Base-by-base conservation (phyloP, 768 basidiomycete species). In the Mycena latifolia region DNA sequence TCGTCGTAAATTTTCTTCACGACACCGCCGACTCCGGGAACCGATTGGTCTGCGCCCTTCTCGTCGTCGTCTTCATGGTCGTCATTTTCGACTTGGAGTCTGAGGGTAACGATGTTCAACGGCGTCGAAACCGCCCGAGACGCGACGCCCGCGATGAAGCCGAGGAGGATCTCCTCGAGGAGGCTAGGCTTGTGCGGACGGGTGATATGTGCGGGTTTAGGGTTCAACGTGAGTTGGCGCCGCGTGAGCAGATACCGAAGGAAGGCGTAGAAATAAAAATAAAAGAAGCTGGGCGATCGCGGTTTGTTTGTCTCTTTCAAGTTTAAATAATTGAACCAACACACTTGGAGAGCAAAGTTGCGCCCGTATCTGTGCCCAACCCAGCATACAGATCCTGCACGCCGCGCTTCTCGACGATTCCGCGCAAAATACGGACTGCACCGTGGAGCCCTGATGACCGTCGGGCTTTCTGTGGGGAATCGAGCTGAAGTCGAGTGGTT, bases 241-340 rank as follows among this genome's bases (percentile, higher is more conserved):
- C 78, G 78, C 2, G 82, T 79, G 7, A 82, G 79, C 15, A 84
- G 56, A 9, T 78, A 78, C 1, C 79, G 73, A 15, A 89, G 78
- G 63, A 83, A 81, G 0, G 88, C 81, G 71, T 88, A 89, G 65
- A 84, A 80, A 64, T 87, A 87, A 67, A 87, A 89, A 70, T 88
- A 89, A 58, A 88, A 77, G 69, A 89, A 89, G 71, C 87, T 88
- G 60, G 37, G 47, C 33, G 47, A 33, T 45, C 54, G 9, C 25
- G 46, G 24, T 54, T 35, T 39, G 35, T 43, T 15, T 15, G 29
- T 43, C 8, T n/a, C n/a, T n/a, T n/a, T n/a, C 20, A 58, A 35
- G 10, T 15, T 27, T n/a, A n/a, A n/a, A n/a, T n/a, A n/a, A n/a
- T n/a, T n/a, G n/a, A n/a, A n/a, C n/a, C n/a, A 18, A 69, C 81